Percentiles rank a stretch among this genome's conserved stretches.
Conservation (phyloP, 1,284 basidiomycete genomes). For the Cystobasidium pallidum region DNA sequence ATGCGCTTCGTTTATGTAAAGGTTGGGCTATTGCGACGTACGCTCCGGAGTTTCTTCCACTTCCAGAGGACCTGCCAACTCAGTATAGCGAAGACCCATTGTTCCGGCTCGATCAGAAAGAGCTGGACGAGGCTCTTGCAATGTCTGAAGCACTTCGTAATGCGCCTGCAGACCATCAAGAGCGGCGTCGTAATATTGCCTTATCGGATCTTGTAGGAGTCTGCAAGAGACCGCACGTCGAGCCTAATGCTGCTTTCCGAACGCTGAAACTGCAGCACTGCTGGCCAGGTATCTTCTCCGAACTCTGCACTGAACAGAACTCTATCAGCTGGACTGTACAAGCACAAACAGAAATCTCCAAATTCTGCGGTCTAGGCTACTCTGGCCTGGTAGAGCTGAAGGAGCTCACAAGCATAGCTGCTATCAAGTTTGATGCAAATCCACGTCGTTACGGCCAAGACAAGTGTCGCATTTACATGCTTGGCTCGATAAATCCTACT, state of each 20-base stretch:
- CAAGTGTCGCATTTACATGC: neutral
- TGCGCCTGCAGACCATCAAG: neutral
- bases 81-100: neutral
- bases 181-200: neutral
- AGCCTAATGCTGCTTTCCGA: neutral
- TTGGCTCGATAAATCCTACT: neutral
- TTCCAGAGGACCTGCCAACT: neutral
- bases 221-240: neutral
- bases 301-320: neutral
- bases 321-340: neutral
- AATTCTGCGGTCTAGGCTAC: neutral
- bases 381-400: neutral
- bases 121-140: neutral
- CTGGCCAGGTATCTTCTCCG: neutral
- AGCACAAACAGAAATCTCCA: neutral
- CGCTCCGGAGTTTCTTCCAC: neutral
- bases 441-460: neutral
- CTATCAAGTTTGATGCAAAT: neutral
- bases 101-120: neutral
- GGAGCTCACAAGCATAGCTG: neutral
- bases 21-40: neutral
- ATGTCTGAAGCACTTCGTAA: neutral
- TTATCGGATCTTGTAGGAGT: neutral
- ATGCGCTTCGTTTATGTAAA: constrained; percentile 1
- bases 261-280: neutral